Conservation (phyloP, 2,329 filamentous ascomycete genomes). For the Aspergillus quadrilineatus region DNA sequence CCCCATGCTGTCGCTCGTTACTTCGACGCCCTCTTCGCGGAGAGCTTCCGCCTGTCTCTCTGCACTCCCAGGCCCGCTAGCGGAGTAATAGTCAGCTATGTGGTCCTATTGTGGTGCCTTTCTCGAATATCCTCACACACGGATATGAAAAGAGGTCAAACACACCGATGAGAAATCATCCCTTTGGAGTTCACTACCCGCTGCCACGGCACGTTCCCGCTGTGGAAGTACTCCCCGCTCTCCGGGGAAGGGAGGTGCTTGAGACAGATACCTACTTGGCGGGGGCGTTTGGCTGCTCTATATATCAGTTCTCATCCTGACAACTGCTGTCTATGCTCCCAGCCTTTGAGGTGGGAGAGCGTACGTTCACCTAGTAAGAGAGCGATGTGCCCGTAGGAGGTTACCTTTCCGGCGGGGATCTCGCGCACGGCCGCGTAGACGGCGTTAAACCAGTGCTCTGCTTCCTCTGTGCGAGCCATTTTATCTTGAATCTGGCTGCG, state of each 20-base stretch:
- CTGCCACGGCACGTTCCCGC: slow-evolving; percentile 87
- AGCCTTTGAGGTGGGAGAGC: slow-evolving; percentile 30
- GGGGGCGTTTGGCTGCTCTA: slow-evolving; percentile 63
- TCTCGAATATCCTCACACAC: too few relatives aligned
- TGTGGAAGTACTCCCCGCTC: slow-evolving; percentile 60
- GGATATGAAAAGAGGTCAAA: not conserved
- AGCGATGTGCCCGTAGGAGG: slow-evolving; percentile 75
- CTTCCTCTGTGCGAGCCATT: slow-evolving; percentile 50
- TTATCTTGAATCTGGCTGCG: not conserved
- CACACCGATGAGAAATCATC: slow-evolving; percentile 77
- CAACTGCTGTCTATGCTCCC: not conserved
- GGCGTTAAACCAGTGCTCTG: slow-evolving; percentile 53
- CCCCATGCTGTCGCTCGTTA: slow-evolving; percentile 43
- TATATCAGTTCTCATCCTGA: too few relatives aligned
- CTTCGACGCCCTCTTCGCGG: slow-evolving; percentile 43
- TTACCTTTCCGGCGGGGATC: slow-evolving; percentile 79
- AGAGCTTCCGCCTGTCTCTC: slow-evolving; percentile 44
- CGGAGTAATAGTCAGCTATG: too few relatives aligned
- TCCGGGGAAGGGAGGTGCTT: slow-evolving; percentile 71
- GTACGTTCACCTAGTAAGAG: slow-evolving; percentile 60
- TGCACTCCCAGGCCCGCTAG: slow-evolving; percentile 44
- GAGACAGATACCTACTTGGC: slow-evolving; percentile 86
- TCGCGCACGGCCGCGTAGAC: slow-evolving; percentile 85
- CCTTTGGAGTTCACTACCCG: slow-evolving; percentile 87
- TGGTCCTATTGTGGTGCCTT: too few relatives aligned